phyloP scores from a whole-genome alignment of 768 basidiomycete species.

The Lactifluus subvellereus region DNA sequence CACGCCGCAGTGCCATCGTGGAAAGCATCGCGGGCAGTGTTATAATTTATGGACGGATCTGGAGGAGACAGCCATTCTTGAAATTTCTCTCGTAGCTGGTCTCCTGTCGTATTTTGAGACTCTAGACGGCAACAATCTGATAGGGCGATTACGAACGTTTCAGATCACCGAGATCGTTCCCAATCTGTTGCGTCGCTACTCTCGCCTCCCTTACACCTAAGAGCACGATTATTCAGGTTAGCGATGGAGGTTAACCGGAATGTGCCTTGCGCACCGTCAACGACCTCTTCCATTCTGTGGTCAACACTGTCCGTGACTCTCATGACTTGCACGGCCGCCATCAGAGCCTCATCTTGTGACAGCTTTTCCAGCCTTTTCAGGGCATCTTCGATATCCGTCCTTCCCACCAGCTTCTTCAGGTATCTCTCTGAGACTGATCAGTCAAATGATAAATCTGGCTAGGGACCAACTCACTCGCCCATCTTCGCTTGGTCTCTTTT shows the following conservation, averaged over 20 bases:
- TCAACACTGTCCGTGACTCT: background rate
- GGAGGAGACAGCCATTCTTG: background rate
- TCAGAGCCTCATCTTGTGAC: background rate
- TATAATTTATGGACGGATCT: background rate
- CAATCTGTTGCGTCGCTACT: background rate
- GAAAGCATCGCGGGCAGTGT: background rate
- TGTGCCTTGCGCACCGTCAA: background rate
- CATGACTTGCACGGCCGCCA: background rate
- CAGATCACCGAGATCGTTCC: background rate
- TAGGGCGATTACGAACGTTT: background rate
- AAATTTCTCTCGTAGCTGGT: too few relatives aligned
- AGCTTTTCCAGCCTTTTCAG: slow-evolving; percentile 4
- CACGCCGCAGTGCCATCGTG: background rate
- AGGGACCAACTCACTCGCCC: background rate
- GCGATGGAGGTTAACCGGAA: background rate
- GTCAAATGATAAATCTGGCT: background rate
- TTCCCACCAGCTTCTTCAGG: background rate
- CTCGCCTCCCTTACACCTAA: background rate
- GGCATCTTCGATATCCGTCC: background rate
- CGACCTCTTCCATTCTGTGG: background rate
- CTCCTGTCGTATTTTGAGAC: background rate
- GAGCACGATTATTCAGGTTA: background rate
- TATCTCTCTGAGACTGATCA: background rate
- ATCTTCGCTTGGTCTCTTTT: background rate
- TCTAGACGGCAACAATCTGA: background rate